Evolutionary conservation across 2,329 filamentous ascomycete species (phyloP), one percentile per base, ranked within the genome.

Genomic region (Epichloe glyceriae): DNA sequence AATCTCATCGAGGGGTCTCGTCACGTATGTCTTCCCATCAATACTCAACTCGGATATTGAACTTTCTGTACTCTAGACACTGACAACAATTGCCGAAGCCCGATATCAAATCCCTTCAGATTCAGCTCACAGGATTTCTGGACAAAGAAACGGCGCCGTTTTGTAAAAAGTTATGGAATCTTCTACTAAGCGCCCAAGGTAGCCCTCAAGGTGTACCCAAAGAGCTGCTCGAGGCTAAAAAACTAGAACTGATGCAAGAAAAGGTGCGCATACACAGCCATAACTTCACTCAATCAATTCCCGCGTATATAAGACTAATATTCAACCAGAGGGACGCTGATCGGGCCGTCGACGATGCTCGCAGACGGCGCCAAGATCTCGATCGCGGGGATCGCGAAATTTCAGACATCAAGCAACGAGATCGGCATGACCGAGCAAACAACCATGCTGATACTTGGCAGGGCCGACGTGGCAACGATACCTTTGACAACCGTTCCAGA

Each of bases 141-240:
- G 90, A 95, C 61, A 91, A 94, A 66, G 88, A 97, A 58, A 93
- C 89, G 0, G 75, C 88, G 1, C 70, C 76, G 0, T 98, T 98
- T 63, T 96, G 91, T 67, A 91, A 95, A 64, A 88, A 96, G 55
- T 70, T 98, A 12, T 98, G 93, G 93, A 87, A 83, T 53, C 73
- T 98, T 17, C 86, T 91, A 60, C 71, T 98, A 44, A 96, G 90
- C 66, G 93, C 89, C 10, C 93, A 98, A 67, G 74, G 78, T 40
- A 95, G 84, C 64, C 82, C 88, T 0, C 86, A 93, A 64, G 93
- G 93, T 50, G 89, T 98, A 12, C 91, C 93, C 0, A 91, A 95
- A 67, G 90, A 96, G 67, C 75, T 98, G 41, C 72, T 98, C 3
- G 93, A 98, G 65, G 90, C 91, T 0, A 98, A 98, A 74, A 98